Base-by-base conservation (phyloP, 1,139 yeast genomes). In the Sugiyamaella castrensis region DNA sequence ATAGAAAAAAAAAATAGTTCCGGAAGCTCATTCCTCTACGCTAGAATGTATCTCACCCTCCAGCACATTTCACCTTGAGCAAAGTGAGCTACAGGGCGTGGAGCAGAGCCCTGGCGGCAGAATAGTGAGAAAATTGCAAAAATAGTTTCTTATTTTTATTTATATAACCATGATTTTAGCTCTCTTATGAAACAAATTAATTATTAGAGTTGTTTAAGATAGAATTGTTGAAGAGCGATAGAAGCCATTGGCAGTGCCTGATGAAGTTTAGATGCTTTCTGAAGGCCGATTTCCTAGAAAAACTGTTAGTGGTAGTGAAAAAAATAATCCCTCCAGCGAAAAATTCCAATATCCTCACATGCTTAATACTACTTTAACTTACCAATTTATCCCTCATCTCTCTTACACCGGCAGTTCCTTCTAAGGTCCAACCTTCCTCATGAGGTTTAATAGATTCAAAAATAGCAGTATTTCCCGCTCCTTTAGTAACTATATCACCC, bases 161-260 rank as follows among this genome's bases (percentile, higher is more conserved):
- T 30, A 33, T 13, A 10, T 11, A 11, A 13, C 15, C 13, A 11
- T 19, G 15, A 8, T 10, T 33, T 33, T 11, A 33, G 9, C n/a
- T 13, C 19, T 16, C 3, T 11, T 15, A 16, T 35, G 10, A 19
- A 10, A n/a, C n/a, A n/a, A n/a, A 11, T 2, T 15, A 4, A 33
- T n/a, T 8, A 7, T 16, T 28, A 35, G 30, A 42, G 29, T n/a
- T 36, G 35, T 34, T 42, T 40, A 28, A 47, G 37, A 37, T 47
- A 47, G 24, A 32, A 47, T 27, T 47, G 50, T 30, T 47, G 50
- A 6, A 47, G 40, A 37, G 50, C 50, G 13, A 43, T 43, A 24
- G 46, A 26, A n/a, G 47, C 46, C 50, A 47, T 47, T 37, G 50
- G 50, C 50, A 47, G 9, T 4, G 50, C 47, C 28, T 47, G 50